Evolutionary conservation across 1,284 basidiomycete genomes (phyloP), one percentile per base, ranked within the genome.

Genomic region (Boletellus deceptivus): DNA sequence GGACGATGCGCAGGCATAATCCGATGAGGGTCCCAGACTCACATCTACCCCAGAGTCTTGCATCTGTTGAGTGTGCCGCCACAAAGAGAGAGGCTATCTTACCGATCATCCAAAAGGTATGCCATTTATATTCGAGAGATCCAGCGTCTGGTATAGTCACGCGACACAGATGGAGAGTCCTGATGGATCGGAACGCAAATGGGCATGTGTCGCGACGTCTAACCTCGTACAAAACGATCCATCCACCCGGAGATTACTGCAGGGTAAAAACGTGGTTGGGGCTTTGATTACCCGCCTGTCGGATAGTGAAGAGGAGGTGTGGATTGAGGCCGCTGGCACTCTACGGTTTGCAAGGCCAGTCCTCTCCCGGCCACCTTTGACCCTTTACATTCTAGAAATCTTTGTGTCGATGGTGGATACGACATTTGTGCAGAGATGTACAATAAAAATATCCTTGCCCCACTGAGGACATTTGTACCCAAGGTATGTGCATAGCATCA

Each of bases 371-470:
- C 48, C 40, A 27, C 47, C 37, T 25, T 44, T 55, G 44, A 60
- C 13, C 18, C 20, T 22, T 6, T 9, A 16, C 39, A 31, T 33
- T 46, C 22, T 60, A 94, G 93, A 57, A 98, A 97, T 72, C 72
- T 97, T 22, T 94, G 92, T 60, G 89, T 98, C 62, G 93, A 97
- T 64, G 93, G 91, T 20, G 93, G 93, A 38, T 89, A 89, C 62
- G 92, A 96, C 62, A 89, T 96, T 38, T 94, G 93, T 61, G 90
- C 88, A 4, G 92, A 97, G 70, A 96, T 98, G 91, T 95, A 88
- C 72, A 97, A 98, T 72, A 97, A 97, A 74, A 89, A 89, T 58
- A 84, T 97, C 48, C 75, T 96, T 49, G 77, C 83, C 2, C 90
- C 89, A 0, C 69, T 93, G 50, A 82, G 76, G 60, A 76, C 77